phyloP scores from a whole-genome alignment of 495 filamentous ascomycete genomes.

The Xylona heveae region DNA sequence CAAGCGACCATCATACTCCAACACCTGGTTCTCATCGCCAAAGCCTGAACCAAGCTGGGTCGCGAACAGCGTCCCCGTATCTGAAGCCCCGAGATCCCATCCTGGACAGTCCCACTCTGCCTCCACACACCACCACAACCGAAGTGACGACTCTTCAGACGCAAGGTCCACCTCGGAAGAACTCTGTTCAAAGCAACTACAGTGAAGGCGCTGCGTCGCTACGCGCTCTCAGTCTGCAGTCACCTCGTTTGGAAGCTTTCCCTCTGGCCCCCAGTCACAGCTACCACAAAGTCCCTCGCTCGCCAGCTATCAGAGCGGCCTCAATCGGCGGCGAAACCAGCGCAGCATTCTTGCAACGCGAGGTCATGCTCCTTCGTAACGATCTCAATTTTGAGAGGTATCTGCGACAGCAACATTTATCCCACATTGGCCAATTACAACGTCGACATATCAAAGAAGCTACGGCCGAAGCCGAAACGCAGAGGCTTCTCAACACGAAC shows the following conservation, averaged over 20 bases:
- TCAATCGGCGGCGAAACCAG: conserved; percentile 19
- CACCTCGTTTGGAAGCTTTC: conserved; percentile 19
- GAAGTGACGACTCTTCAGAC: conserved; percentile 28
- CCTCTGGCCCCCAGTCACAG: conserved; percentile 16
- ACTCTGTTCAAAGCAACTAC: conserved; percentile 2
- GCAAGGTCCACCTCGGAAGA: conserved; percentile 19
- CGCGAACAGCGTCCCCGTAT: conserved; percentile 5
- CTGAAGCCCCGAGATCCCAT: conserved; percentile 5
- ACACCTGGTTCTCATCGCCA: conserved; percentile 14
- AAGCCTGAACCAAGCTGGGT: conserved; percentile 4
- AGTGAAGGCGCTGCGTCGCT: conserved; percentile 10
- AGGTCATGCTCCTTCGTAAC: conserved; percentile 44
- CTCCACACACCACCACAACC: conserved; percentile 23
- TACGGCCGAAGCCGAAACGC: conserved; percentile 50
- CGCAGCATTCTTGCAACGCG: conserved; percentile 36
- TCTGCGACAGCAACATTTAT: conserved; percentile 52
- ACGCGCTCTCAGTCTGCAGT: conserved; percentile 3
- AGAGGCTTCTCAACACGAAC: conserved; percentile 51
- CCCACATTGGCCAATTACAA: conserved; percentile 50
- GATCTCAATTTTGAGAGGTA: conserved; percentile 61
- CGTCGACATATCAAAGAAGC: conserved; percentile 45
- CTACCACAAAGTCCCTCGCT: conserved; percentile 14
- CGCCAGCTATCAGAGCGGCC: conserved; percentile 17
- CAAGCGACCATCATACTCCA: conserved; percentile 19
- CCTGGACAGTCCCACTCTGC: conserved; percentile 34